Percentiles rank a stretch among this genome's conserved stretches.
phyloP scores from a whole-genome alignment of 306 rosid species.

The Prinsepia uniflora region DNA sequence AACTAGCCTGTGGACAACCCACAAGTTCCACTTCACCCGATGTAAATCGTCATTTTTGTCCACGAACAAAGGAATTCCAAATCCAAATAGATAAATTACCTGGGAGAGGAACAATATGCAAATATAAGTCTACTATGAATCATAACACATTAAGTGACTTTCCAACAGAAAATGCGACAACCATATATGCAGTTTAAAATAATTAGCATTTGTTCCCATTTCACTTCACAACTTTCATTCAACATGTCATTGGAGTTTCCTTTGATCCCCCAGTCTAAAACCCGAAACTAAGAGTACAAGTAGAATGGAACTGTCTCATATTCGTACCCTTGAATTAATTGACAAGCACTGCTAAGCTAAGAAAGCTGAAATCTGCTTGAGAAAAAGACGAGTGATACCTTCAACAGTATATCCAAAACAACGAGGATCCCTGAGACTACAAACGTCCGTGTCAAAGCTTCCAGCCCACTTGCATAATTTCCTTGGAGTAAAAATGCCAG shows the following conservation, averaged over 20 bases:
- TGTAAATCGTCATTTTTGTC: constrained; percentile 41
- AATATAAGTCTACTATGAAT: constrained; percentile 21
- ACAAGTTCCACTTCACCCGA: constrained; percentile 71
- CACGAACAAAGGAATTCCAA: constrained; percentile 75
- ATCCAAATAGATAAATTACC: constrained; percentile 76
- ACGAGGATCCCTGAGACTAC: constrained; percentile 73
- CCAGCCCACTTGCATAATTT: constrained; percentile 62
- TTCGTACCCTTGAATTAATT: not conserved
- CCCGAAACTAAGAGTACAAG: no score
- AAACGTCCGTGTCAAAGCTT: constrained; percentile 75
- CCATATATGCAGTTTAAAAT: not conserved
- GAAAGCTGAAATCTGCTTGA: constrained; percentile 1
- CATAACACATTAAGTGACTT: not conserved
- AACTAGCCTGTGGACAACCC: constrained; percentile 75
- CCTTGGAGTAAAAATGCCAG: constrained; percentile 95
- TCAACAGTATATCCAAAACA: constrained; percentile 74
- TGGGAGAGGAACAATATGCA: constrained; percentile 33
- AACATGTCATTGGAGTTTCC: no score
- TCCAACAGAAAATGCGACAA: not conserved
- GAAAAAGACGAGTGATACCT: constrained; percentile 45
- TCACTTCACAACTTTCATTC: no score
- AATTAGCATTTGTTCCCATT: not conserved
- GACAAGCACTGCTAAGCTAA: not conserved
- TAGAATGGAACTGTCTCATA: not conserved
- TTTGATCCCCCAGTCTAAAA: no score